Evolutionary conservation across 1,284 basidiomycete genomes (phyloP).

Genomic region (Malassezia psittaci): DNA sequence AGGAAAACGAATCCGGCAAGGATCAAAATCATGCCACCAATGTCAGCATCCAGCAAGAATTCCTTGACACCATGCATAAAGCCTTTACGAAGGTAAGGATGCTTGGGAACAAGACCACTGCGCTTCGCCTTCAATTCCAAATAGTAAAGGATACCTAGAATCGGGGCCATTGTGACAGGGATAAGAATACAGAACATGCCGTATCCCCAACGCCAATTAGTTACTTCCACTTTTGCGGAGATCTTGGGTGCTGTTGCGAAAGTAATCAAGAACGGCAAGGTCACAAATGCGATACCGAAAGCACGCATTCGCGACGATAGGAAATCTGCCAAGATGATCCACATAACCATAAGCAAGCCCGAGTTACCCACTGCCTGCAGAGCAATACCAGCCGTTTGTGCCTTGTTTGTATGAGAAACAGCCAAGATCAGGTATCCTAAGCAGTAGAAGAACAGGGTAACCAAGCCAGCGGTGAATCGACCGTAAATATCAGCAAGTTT

Average conservation of each 20-base stretch:
- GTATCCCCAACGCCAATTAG: constrained; percentile 39
- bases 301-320: constrained; percentile 39
- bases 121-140: constrained; percentile 32
- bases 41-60: constrained; percentile 35
- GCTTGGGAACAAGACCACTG: constrained; percentile 25
- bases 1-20: constrained; percentile 38
- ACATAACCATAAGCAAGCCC: constrained; percentile 43
- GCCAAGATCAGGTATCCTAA: constrained; percentile 43
- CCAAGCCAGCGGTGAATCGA: constrained; percentile 30
- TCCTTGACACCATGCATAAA: constrained; percentile 4
- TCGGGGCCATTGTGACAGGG: constrained; percentile 33
- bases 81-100: constrained; percentile 27
- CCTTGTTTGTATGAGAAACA: constrained; percentile 21
- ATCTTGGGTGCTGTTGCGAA: constrained; percentile 29
- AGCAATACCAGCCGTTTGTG: constrained; percentile 31
- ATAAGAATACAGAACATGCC: constrained; percentile 44
- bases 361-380: constrained; percentile 43
- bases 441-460: constrained; percentile 37
- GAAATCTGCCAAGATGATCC: constrained; percentile 44
- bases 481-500: constrained; percentile 46
- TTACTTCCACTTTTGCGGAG: neutral
- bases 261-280: constrained; percentile 40
- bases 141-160: constrained; percentile 32
- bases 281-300: constrained; percentile 35
- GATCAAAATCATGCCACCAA: constrained; percentile 38